phyloP scores from a whole-genome alignment of 2,329 filamentous ascomycete species.

The Xylaria sp. region DNA sequence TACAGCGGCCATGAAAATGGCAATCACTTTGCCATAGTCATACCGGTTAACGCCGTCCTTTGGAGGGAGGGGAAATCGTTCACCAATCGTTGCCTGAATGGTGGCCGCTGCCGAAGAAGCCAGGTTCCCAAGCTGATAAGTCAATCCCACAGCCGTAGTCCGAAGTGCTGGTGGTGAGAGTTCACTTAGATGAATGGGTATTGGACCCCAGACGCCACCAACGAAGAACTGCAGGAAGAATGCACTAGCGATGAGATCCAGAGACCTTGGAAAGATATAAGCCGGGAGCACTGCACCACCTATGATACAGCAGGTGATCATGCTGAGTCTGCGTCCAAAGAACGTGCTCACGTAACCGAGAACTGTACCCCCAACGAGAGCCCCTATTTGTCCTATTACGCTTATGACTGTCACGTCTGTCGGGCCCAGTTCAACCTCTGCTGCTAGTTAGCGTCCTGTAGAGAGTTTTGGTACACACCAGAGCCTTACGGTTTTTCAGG shows the following conservation, averaged over 20 bases:
- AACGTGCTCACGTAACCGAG: constrained; percentile 37
- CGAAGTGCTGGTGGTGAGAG: constrained; percentile 37
- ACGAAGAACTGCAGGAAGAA: constrained; percentile 36
- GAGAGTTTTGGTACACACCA: not conserved
- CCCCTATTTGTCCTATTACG: constrained; percentile 35
- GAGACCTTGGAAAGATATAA: constrained; percentile 33
- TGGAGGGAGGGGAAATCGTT: constrained; percentile 34
- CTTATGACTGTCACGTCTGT: constrained; percentile 36
- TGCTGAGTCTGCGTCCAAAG: constrained; percentile 37
- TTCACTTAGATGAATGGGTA: constrained; percentile 38
- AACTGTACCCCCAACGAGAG: constrained; percentile 19
- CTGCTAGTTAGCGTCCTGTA: constrained; percentile 11
- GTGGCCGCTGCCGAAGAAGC: constrained; percentile 37
- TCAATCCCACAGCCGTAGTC: constrained; percentile 33
- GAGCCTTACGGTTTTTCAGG: constrained; percentile 37
- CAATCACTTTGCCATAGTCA: constrained; percentile 39
- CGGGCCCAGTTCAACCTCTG: constrained; percentile 35
- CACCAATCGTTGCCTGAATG: constrained; percentile 38
- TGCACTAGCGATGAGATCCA: constrained; percentile 28
- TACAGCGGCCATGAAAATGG: constrained; percentile 33
- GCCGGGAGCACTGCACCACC: constrained; percentile 34
- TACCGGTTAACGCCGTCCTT: constrained; percentile 36
- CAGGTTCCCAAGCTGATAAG: constrained; percentile 40
- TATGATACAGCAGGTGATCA: constrained; percentile 37
- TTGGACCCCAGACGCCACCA: constrained; percentile 35